Conservation (phyloP, 768 basidiomycete species). For the Agrocybe chaxingu region DNA sequence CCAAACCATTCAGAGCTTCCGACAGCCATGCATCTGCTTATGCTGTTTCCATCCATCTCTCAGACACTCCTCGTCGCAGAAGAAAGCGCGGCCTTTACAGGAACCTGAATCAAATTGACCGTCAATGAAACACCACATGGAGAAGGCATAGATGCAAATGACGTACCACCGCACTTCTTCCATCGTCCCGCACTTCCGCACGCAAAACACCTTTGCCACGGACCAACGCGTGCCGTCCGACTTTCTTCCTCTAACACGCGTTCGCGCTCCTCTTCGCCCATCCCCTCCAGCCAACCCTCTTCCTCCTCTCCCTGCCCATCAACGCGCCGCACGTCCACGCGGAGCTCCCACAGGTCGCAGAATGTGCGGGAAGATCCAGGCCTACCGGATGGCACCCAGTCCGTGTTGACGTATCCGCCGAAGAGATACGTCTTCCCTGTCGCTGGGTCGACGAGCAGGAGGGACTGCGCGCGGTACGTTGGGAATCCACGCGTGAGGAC, state of each 20-base stretch:
- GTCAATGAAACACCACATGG: neutral
- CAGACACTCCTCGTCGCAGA: conserved; percentile 24
- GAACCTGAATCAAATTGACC: conserved; percentile 12
- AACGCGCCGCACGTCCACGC: conserved; percentile 32
- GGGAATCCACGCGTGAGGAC: conserved; percentile 40
- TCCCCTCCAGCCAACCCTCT: no score
- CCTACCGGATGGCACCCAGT: conserved; percentile 29
- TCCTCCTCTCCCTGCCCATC: conserved; percentile 31
- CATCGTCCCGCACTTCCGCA: conserved; percentile 34
- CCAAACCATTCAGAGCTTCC: conserved; percentile 6
- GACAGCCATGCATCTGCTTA: conserved; percentile 21
- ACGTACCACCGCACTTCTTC: conserved; percentile 38
- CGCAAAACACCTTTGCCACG: conserved; percentile 37
- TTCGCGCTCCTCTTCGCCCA: no score
- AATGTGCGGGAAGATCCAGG: conserved; percentile 25
- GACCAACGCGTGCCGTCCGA: conserved; percentile 32
- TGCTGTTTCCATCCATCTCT: conserved; percentile 31
- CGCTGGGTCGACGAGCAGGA: conserved; percentile 29
- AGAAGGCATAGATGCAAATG: neutral
- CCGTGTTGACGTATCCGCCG: conserved; percentile 37
- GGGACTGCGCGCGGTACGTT: conserved; percentile 33
- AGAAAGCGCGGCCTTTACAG: conserved; percentile 24
- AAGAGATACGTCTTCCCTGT: conserved; percentile 35
- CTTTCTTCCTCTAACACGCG: conserved; percentile 28
- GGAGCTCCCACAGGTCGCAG: conserved; percentile 36